Base-by-base conservation (phyloP, 805 yeast species). In the Blastobotrys terrestris region DNA sequence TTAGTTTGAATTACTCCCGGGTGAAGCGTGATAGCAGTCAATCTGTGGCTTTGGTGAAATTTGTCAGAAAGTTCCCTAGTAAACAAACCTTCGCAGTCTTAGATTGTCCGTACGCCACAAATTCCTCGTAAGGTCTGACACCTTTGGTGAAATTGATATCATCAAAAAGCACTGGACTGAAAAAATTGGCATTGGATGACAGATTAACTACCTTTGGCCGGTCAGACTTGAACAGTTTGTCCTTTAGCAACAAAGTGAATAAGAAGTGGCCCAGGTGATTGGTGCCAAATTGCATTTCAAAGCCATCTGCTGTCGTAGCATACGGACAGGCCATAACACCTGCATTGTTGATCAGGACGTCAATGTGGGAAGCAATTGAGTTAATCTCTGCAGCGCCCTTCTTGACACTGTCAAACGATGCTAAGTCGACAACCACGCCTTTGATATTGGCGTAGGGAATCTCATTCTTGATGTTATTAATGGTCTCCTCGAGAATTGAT, bases 241-340 rank as follows among this genome's bases (percentile, higher is more conserved):
- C 42, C 16, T 48, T 21, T 14, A 55, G 19, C 18, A 42, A 55
- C 14, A 83, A 77, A 0, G 92, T 81, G 39, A 88, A 71, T 16
- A 88, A 69, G 58, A 86, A 86, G 51, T 87, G 95, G 0, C 94
- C 78, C 11, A 88, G 70, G 64, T 83, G 88, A 63, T 87, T 86
- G 1, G 90, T 83, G 62, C 87, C 95, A 54, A 87, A 69, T 63
- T 87, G 95, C n/a, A 85, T 75, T 65, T 89, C 96, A 64, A 85
- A 86, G 2, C 80, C 81, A 60, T 85, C 89, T 39, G 72, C 74
- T 0, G 96, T 85, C 35, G 73, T 59, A 16, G 77, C 72, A 64
- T 72, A 81, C 0, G 95, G 92, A 15, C 83, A 72, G 14, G 85
- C 90, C 81, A 85, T 83, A 3, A 84, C 80, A 1, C 95, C 94